Evolutionary conservation across 1,284 basidiomycete genomes (phyloP), one percentile per base, ranked within the genome.

Genomic region (Ganoderma sp.): DNA sequence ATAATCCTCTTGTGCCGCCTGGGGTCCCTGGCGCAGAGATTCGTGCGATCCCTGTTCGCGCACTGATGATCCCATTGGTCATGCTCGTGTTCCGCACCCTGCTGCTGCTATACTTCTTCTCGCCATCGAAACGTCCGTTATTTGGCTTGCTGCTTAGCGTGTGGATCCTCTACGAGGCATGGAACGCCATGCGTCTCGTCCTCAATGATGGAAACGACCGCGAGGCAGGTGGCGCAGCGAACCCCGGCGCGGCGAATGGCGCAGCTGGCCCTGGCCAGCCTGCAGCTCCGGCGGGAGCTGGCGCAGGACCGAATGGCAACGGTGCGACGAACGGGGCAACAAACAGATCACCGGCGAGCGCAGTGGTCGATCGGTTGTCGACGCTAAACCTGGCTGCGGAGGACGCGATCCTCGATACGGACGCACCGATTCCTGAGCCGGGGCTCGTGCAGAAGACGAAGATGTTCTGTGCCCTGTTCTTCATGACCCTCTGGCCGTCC

Each of bases 111-210:
- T 94, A 93, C 76, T 92, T 94, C 79, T 89, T 94, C 74, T 89
- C 90, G 2, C 92, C 92, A 0, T 86, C 90, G 3, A 84, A 90
- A 71, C 90, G 91, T 69, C 92, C 92, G 1, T 75, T 93, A 15
- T 87, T 93, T 68, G 88, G 88, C 28, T 70, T 91, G 32, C 78
- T 92, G 62, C 83, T 94, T 42, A 79, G 89, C 25, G 85, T 82
- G 5, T 93, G 90, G 90, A 86, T 92, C 74, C 68, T 90, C 17
- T 94, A 92, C 76, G 92, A 94, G 78, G 87, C 91, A 32, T 93
- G 90, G 89, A 85, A 84, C 64, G 88, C 89, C n/a, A 84, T 93
- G 69, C 84, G 89, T 50, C 81, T 86, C 64, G 84, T 83, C 52
- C 71, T 90, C 39, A 75, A 83, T 32, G 82, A 85, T 63, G 82